Evolutionary conservation across 495 filamentous ascomycete genomes (phyloP), one percentile per base, ranked within the genome.

Genomic region (Acidomyces sp.): DNA sequence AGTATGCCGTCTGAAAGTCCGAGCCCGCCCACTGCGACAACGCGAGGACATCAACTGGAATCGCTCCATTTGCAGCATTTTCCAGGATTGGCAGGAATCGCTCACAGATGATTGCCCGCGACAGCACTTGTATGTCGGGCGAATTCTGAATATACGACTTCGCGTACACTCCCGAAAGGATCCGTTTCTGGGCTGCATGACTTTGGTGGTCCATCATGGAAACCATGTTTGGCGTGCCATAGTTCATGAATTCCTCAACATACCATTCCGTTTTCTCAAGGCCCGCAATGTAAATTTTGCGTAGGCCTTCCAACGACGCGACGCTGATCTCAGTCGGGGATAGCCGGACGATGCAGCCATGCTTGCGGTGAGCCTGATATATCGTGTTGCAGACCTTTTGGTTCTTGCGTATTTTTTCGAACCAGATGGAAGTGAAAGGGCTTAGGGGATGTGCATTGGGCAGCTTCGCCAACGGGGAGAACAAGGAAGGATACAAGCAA

Each of bases 201-300:
- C 64, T 59, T 32, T 62, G 64, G 38, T 66, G 62, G 11, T 51
- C 54, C 22, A 29, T 22, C 1, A 39, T 57, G 4, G 52, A 51
- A 47, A 64, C 60, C 49, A 64, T 56, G 44, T 62, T 63, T 6
- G 40, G 60, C 9, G 51, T 51, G 6, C 69, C 71, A 59, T 73
- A 77, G 41, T 72, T 76, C 40, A 62, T 55, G 54, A 78, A 79
- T 11, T 25, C 10, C 21, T 69, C 58, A 5, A 71, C 69, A 60
- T 84, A 87, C 77, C 77, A 85, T 16, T 65, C 60, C 53, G 74
- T 67, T 49, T 87, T 87, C 52, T 82, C 80, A 48, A 82, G 82
- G 0, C 77, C 78, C 13, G 79, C 80, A 4, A 70, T 68, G 57
- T 85, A 87, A 3, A 87, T 68, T 10, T 71, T 69, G 42, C 74